These are phyloP conservation scores for Ganoderma sinense DNA, from an alignment of 1,284 basidiomycete genomes.

Conservation along the genomic window DNA sequence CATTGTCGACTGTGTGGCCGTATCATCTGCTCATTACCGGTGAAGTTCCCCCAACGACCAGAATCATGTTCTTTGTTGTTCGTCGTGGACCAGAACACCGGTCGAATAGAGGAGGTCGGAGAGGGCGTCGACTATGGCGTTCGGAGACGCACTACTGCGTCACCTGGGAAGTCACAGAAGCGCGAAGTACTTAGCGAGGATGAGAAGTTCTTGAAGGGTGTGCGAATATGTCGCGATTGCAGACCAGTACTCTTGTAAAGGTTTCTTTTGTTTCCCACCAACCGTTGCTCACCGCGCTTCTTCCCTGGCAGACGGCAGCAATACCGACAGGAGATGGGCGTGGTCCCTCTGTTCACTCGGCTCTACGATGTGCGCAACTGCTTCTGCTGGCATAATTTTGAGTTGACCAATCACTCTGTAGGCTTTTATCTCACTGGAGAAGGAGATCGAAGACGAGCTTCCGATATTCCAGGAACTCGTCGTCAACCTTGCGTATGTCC, in stretches of 20 bases:
- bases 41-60: slow-evolving; percentile 74
- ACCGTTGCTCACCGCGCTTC: background rate
- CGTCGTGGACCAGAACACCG: slow-evolving; percentile 78
- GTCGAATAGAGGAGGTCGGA: slow-evolving; percentile 83
- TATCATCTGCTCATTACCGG: slow-evolving; percentile 91
- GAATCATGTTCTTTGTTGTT: slow-evolving; percentile 82
- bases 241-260: slow-evolving; percentile 75
- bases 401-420: slow-evolving; percentile 37
- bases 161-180: slow-evolving; percentile 36
- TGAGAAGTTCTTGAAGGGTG: slow-evolving; percentile 83
- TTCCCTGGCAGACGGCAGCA: slow-evolving; percentile 71
- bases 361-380: slow-evolving; percentile 69
- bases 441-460: slow-evolving; percentile 74
- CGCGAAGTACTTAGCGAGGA: slow-evolving; percentile 62
- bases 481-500: slow-evolving; percentile 57
- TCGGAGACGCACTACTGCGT: slow-evolving; percentile 48
- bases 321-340: slow-evolving; percentile 73
- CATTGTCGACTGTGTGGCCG: slow-evolving; percentile 96
- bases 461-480: slow-evolving; percentile 79
- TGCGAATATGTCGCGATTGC: slow-evolving; percentile 87
- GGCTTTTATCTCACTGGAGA: slow-evolving; percentile 79
- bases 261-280: background rate
- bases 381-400: background rate
- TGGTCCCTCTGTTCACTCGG: slow-evolving; percentile 69
- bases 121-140: slow-evolving; percentile 91